Conservation (phyloP, 1,284 basidiomycete genomes). For the Neotropicomus parvogracilis region DNA sequence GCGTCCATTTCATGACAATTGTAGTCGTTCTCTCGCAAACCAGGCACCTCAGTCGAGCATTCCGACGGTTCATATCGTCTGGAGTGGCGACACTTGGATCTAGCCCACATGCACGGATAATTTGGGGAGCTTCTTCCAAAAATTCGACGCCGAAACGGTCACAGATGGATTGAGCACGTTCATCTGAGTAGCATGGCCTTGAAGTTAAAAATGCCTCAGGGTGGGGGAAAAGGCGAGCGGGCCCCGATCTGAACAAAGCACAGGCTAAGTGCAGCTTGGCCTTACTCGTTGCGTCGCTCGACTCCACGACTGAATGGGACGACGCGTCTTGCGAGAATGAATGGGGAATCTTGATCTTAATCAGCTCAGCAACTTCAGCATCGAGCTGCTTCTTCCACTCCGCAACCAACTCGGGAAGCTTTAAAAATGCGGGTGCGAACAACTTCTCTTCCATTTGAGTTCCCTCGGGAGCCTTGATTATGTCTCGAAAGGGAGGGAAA, state of each 20-base stretch:
- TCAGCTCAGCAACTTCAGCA: too few species aligned
- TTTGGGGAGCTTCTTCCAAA: too few species aligned
- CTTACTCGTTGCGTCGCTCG: not conserved
- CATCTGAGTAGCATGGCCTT: not conserved
- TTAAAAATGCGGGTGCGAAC: too few species aligned
- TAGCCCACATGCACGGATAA: too few species aligned
- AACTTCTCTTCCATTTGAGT: too few species aligned
- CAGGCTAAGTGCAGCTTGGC: conserved; percentile 9
- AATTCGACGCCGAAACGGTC: too few species aligned
- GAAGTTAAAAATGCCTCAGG: not conserved
- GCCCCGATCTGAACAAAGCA: not conserved
- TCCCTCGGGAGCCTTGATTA: too few species aligned
- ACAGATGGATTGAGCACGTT: not conserved
- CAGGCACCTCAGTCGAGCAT: not conserved
- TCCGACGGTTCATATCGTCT: too few species aligned
- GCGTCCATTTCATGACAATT: conserved; percentile 3
- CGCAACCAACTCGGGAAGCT: too few species aligned
- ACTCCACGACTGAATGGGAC: not conserved
- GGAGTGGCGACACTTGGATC: too few species aligned
- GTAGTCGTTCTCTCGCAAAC: not conserved
- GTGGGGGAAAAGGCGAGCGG: not conserved
- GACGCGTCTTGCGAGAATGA: not conserved
- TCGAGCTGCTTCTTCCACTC: too few species aligned
- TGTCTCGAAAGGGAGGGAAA: too few species aligned
- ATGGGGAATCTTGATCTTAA: conserved; percentile 5